A percentile compares a stretch with the other conserved stretches of the same genome.
phyloP scores from a whole-genome alignment of 2,329 filamentous ascomycete genomes.

The Penicillium glabrum region DNA sequence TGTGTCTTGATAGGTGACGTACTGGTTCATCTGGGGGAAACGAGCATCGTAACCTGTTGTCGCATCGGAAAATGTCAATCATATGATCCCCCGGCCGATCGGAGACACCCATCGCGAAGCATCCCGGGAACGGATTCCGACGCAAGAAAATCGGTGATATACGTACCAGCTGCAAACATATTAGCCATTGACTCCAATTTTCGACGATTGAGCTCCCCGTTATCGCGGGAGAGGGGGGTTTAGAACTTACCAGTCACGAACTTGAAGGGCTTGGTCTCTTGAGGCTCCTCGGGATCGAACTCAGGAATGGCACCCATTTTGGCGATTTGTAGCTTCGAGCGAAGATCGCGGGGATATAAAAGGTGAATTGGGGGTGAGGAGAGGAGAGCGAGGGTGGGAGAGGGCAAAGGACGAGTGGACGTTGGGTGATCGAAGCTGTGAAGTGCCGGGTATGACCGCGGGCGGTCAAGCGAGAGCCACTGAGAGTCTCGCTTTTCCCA shows the following conservation, averaged over 20 bases:
- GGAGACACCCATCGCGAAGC: constrained; percentile 8
- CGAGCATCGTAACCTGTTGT: constrained; percentile 90
- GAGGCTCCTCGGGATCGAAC: constrained; percentile 67
- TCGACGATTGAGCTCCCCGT: constrained; percentile 23
- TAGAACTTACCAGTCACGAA: constrained; percentile 87
- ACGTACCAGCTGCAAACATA: constrained; percentile 50
- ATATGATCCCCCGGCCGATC: constrained; percentile 17
- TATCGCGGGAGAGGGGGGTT: constrained; percentile 20
- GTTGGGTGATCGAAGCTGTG: constrained; percentile 36
- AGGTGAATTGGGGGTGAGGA: constrained; percentile 21
- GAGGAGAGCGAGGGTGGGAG: constrained; percentile 23
- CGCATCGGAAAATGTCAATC: constrained; percentile 35
- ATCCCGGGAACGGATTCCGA: constrained; percentile 11
- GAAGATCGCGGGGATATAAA: constrained; percentile 17
- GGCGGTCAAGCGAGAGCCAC: constrained; percentile 39
- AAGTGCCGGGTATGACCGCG: constrained; percentile 39
- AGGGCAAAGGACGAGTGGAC: constrained; percentile 26
- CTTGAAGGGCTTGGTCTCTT: constrained; percentile 99
- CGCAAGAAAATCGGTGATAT: constrained; percentile 10
- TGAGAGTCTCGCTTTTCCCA: constrained; percentile 34
- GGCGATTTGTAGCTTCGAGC: constrained; percentile 37
- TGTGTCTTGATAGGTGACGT: constrained; percentile 22
- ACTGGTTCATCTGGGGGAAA: constrained; percentile 91
- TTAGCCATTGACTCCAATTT: constrained; percentile 43
- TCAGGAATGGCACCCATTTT: constrained; percentile 78